phyloP scores from a whole-genome alignment of 495 filamentous ascomycete genomes.

The Tuber magnatum region DNA sequence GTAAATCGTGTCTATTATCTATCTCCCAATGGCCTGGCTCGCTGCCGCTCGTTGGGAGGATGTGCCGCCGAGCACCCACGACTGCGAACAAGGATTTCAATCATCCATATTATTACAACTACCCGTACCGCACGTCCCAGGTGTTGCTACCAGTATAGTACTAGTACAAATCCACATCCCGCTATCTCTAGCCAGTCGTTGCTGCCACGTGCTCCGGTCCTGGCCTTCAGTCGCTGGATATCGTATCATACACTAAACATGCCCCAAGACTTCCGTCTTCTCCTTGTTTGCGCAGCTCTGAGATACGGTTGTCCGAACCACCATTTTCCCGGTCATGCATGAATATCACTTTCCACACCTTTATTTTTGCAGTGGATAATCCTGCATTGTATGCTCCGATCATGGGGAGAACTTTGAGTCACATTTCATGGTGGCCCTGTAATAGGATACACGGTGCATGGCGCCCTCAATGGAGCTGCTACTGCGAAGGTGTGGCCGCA shows the following conservation, averaged over 20 bases:
- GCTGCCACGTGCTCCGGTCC: background rate
- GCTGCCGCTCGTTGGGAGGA: background rate
- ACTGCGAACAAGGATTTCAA: background rate
- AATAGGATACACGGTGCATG: background rate
- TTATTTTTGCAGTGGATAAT: background rate
- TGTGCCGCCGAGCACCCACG: background rate
- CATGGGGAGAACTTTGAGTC: background rate
- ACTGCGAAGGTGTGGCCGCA: background rate
- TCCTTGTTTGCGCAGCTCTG: background rate
- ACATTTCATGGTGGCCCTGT: background rate
- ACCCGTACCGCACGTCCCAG: background rate
- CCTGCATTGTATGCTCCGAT: background rate
- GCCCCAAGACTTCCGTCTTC: background rate
- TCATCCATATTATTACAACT: conserved; percentile 4
- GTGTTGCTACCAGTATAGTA: too few relatives aligned
- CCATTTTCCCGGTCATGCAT: background rate
- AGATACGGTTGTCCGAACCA: background rate
- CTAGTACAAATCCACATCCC: background rate
- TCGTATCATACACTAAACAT: background rate
- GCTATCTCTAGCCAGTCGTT: conserved; percentile 4
- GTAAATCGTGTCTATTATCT: background rate
- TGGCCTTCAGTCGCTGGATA: background rate
- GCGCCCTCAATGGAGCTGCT: background rate
- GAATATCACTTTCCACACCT: background rate
- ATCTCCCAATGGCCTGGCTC: background rate